Conservation (phyloP, 441 rosid genomes). For the Erodium moschatum region DNA sequence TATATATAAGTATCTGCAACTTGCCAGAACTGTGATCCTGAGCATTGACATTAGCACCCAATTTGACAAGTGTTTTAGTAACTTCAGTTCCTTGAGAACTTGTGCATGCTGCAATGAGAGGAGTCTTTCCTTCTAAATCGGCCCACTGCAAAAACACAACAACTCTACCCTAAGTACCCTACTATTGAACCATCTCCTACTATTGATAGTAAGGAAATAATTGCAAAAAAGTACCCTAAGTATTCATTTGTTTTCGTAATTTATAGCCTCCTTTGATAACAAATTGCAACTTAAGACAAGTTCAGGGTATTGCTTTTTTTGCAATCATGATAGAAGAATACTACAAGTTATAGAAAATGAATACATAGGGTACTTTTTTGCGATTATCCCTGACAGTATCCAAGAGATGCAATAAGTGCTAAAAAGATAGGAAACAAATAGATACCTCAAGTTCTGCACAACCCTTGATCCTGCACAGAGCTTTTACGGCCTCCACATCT, state of each 20-base stretch:
- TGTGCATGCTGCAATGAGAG: conserved; percentile 46
- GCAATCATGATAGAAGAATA: too few relatives aligned
- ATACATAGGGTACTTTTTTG: too few relatives aligned
- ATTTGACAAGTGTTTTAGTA: conserved; percentile 36
- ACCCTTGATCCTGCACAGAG: conserved; percentile 30
- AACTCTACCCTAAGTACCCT: neutral
- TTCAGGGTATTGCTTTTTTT: too few relatives aligned
- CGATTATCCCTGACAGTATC: too few relatives aligned
- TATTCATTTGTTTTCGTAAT: too few relatives aligned
- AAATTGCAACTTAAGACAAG: too few relatives aligned
- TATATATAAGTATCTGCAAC: conserved; percentile 12
- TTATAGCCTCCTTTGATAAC: too few relatives aligned
- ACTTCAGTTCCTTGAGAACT: conserved; percentile 35
- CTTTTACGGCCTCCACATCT: conserved; percentile 35
- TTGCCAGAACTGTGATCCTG: conserved; percentile 44
- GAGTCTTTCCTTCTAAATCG: conserved; percentile 47
- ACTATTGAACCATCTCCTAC: too few relatives aligned
- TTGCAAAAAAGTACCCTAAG: too few relatives aligned
- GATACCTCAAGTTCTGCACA: conserved; percentile 46
- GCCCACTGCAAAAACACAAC: conserved; percentile 34
- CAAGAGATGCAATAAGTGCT: neutral
- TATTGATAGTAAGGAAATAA: too few relatives aligned
- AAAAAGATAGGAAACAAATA: neutral
- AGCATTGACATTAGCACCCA: conserved; percentile 57
- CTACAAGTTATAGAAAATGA: too few relatives aligned